Percentiles rank a stretch among this genome's conserved stretches.
phyloP scores from a whole-genome alignment of 306 rosid genomes.

The Abrus precatorius region DNA sequence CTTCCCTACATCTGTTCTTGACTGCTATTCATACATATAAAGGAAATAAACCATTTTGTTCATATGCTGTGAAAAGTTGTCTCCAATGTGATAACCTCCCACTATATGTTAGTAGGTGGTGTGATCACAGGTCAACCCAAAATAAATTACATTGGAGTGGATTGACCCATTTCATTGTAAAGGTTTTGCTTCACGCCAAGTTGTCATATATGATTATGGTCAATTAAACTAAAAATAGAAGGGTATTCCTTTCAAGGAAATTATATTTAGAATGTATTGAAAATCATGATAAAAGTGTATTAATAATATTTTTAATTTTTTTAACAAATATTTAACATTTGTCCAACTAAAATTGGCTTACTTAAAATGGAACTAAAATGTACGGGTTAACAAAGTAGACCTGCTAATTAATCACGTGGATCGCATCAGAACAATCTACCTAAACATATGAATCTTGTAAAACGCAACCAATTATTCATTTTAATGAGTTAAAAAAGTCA shows the following conservation, averaged over 20 bases:
- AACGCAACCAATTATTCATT: too few relatives aligned
- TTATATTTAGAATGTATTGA: too few relatives aligned
- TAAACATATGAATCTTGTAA: background rate
- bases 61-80: background rate
- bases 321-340: too few relatives aligned
- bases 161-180: background rate
- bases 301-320: too few relatives aligned
- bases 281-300: too few relatives aligned
- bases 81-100: background rate
- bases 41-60: background rate
- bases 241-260: too few relatives aligned
- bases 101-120: background rate
- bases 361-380: background rate
- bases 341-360: background rate
- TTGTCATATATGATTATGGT: background rate
- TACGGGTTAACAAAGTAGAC: background rate
- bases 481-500: too few relatives aligned
- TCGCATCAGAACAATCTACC: background rate
- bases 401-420: background rate
- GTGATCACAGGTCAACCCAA: slow-evolving; percentile 2
- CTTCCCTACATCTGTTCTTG: too few relatives aligned
- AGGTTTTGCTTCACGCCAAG: background rate
- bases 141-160: background rate
- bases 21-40: too few relatives aligned
- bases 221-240: background rate